Evolutionary conservation across 2,329 filamentous ascomycete species (phyloP).

Genomic region (Ophiostoma populinum): DNA sequence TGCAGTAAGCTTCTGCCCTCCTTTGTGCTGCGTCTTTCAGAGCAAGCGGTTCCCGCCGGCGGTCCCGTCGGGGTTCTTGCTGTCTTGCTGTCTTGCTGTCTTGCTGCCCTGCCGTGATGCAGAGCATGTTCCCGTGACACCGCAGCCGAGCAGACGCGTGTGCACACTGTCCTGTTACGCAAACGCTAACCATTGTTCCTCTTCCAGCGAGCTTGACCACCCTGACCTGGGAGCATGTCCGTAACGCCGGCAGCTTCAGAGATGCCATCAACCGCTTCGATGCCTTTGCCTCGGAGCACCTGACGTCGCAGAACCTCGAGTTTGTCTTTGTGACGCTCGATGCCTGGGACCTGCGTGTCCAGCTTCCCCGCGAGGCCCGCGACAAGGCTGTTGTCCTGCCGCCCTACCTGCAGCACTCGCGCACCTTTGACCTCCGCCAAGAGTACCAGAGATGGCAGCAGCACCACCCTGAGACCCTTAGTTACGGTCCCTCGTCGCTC

Average conservation of each 20-base stretch:
- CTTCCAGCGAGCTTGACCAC: conserved; percentile 80
- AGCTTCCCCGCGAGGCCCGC: conserved; percentile 90
- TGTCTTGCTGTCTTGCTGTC: too few species aligned
- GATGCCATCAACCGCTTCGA: conserved; percentile 94
- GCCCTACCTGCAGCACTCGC: conserved; percentile 91
- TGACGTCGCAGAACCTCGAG: conserved; percentile 79
- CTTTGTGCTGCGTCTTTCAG: too few species aligned
- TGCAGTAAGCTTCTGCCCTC: conserved; percentile 91
- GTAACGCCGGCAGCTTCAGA: conserved; percentile 90
- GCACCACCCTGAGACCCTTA: conserved; percentile 91
- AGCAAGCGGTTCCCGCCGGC: too few species aligned
- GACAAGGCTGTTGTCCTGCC: conserved; percentile 96
- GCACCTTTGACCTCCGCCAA: conserved; percentile 89
- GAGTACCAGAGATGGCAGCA: conserved; percentile 99
- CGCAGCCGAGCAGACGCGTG: too few species aligned
- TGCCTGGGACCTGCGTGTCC: conserved; percentile 94
- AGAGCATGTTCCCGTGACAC: neutral
- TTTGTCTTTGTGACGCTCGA: conserved; percentile 98
- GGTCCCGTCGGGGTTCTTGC: too few species aligned
- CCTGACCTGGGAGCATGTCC: conserved; percentile 96
- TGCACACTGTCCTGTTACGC: too few species aligned
- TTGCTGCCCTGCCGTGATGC: too few species aligned
- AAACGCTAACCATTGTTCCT: neutral
- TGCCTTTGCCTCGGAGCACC: conserved; percentile 78
- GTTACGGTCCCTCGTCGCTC: conserved; percentile 87